Percentiles rank a stretch among this genome's conserved stretches.
phyloP scores from a whole-genome alignment of 2,329 filamentous ascomycete species.

The Penicillium sp. region DNA sequence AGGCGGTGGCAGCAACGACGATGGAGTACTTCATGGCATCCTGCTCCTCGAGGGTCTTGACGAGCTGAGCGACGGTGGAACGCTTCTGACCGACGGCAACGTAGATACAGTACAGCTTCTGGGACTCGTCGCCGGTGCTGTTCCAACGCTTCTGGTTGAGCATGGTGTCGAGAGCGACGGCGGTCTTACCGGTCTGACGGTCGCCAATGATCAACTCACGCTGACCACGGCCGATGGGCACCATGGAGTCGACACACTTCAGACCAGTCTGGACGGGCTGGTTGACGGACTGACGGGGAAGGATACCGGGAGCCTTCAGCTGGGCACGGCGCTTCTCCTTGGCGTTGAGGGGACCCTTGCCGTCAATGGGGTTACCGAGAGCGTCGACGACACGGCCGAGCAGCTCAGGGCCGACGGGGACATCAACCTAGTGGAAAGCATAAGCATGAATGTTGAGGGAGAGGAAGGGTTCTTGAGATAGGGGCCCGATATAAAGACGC shows the following conservation, averaged over 20 bases:
- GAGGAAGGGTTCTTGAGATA: neutral
- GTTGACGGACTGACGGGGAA: slow-evolving; percentile 95
- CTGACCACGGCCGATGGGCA: slow-evolving; percentile 99
- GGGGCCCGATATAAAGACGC: too few species aligned
- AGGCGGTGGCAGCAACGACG: slow-evolving; percentile 92
- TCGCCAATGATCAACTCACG: slow-evolving; percentile 99
- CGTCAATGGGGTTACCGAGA: slow-evolving; percentile 98
- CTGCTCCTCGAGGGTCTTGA: slow-evolving; percentile 99
- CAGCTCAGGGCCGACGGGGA: slow-evolving; percentile 88
- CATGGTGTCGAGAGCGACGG: slow-evolving; percentile 95
- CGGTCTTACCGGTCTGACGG: slow-evolving; percentile 99
- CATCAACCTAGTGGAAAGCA: slow-evolving; percentile 71
- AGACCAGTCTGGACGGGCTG: slow-evolving; percentile 99
- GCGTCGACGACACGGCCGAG: slow-evolving; percentile 98
- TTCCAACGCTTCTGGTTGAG: slow-evolving; percentile 99
- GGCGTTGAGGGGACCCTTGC: slow-evolving; percentile 95
- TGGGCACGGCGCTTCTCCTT: slow-evolving; percentile 92
- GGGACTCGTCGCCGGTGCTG: slow-evolving; percentile 77
- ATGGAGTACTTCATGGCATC: slow-evolving; percentile 98
- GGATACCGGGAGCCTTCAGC: slow-evolving; percentile 98
- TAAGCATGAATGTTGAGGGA: slow-evolving; percentile 15
- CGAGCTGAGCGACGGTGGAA: slow-evolving; percentile 97
- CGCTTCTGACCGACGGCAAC: slow-evolving; percentile 99
- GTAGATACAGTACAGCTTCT: slow-evolving; percentile 99
- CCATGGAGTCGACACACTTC: slow-evolving; percentile 99